Evolutionary conservation across 768 basidiomycete genomes (phyloP).

Genomic region (Pulveroboletus sp.): DNA sequence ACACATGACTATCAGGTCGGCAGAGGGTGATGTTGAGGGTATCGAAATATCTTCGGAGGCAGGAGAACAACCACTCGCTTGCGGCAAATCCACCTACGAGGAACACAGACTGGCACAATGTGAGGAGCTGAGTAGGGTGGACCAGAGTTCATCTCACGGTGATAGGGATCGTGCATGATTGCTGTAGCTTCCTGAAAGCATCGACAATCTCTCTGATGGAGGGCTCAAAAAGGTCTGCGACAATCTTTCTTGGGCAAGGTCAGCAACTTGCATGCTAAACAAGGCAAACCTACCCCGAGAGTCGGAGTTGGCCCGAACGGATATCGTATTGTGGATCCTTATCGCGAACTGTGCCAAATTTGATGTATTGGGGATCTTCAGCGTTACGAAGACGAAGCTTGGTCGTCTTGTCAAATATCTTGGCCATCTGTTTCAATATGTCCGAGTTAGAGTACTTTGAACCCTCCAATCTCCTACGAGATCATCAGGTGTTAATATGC

Average conservation of each 20-base stretch:
- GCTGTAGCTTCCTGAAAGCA: constrained; percentile 33
- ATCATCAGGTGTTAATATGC: neutral
- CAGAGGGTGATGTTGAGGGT: no score
- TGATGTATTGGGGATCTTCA: constrained; percentile 38
- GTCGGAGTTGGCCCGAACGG: constrained; percentile 39
- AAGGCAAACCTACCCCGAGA: constrained; percentile 32
- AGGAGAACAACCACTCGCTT: constrained; percentile 46
- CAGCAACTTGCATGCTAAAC: neutral
- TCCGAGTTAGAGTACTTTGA: constrained; percentile 34
- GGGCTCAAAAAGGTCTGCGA: constrained; percentile 43
- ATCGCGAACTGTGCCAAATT: constrained; percentile 40
- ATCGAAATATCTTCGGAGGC: constrained; percentile 39
- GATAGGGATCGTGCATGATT: constrained; percentile 29
- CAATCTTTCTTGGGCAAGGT: constrained; percentile 28
- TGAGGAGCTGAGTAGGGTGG: neutral
- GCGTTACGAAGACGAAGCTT: constrained; percentile 44
- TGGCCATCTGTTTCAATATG: constrained; percentile 35
- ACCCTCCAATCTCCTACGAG: constrained; percentile 25
- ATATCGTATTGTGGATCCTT: no score
- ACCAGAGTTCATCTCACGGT: constrained; percentile 22
- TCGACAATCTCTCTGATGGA: no score
- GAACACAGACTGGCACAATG: no score
- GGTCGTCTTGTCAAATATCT: constrained; percentile 37
- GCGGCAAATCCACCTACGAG: no score
- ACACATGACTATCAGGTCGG: no score